Evolutionary conservation across 371 early-diverging fungal species (phyloP), one percentile per base, ranked within the genome.

Genomic region (Mycotypha africana): DNA sequence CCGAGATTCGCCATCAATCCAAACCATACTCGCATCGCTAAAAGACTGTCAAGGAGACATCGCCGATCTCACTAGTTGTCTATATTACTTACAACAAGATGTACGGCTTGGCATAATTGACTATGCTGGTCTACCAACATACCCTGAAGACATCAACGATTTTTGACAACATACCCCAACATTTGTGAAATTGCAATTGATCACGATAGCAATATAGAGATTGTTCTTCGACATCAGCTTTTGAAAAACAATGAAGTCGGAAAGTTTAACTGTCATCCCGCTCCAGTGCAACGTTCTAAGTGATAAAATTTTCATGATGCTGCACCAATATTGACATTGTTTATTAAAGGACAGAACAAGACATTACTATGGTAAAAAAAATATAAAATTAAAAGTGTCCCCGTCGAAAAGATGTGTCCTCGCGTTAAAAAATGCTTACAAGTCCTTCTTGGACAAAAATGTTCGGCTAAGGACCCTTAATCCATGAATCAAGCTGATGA

Each of bases 61-160:
- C 38, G 28, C 46, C 38, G 38, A 37, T 45, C 46, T 45, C 22
- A 45, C 36, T 25, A 26, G 19, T n/a, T 26, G 46, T 17, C 38
- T 45, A 19, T 37, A 45, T 45, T 45, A 37, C 28, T 45, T 37
- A 17, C 35, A 45, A 37, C 37, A 45, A 45, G 26, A 35, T 37
- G 46, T 37, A 45, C 46, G 38, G 28, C 46, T 45, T 45, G 38
- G 34, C 25, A 45, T 45, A 45, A 45, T 45, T 45, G 37, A 45
- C 46, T 45, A 45, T 45, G 37, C 38, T 45, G 37, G 38, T 37
- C 46, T 37, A 37, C 37, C 46, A 37, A 37, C 38, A 36, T 45
- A 35, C 45, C 26, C 45, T 45, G 37, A 45, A 45, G 45, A 45
- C 28, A 45, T 45, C 8, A 36, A 42, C 30, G 21, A 42, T 42